Conservation (phyloP, 371 early-diverging fungal genomes). For the Cokeromyces recurvatus region DNA sequence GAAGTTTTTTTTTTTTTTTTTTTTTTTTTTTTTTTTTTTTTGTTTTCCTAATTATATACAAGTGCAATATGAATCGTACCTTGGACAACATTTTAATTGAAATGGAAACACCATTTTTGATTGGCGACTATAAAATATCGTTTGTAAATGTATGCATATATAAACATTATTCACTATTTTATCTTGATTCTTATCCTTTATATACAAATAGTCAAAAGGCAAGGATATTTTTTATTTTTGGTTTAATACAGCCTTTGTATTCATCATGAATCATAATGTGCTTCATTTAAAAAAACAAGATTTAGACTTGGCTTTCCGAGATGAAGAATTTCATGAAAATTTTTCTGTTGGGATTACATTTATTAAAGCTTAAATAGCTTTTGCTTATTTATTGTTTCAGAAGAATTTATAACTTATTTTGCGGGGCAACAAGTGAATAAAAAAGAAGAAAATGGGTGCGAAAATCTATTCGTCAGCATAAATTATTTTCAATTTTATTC, state of each 20-base stretch:
- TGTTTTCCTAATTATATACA: not conserved
- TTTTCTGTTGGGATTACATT: slow-evolving; percentile 26
- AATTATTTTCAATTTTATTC: not conserved
- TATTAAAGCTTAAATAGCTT: too few relatives aligned
- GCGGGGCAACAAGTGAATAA: not conserved
- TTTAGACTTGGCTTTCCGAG: slow-evolving; percentile 26
- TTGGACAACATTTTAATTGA: slow-evolving; percentile 22
- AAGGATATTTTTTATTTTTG: slow-evolving; percentile 22
- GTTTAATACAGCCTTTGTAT: slow-evolving; percentile 50
- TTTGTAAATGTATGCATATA: slow-evolving; percentile 27
- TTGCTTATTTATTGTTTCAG: too few relatives aligned
- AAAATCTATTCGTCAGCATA: not conserved
- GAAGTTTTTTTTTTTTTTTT: not conserved
- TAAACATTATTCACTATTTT: not conserved
- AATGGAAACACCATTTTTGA: slow-evolving; percentile 23
- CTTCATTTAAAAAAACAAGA: slow-evolving; percentile 36
- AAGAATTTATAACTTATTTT: too few relatives aligned
- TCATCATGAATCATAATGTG: slow-evolving; percentile 8
- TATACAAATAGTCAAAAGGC: slow-evolving; percentile 1
- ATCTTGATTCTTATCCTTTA: not conserved
- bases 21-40: slow-evolving; percentile 1
- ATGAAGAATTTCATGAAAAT: slow-evolving; percentile 17
- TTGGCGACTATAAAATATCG: slow-evolving; percentile 47
- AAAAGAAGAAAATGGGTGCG: too few relatives aligned
- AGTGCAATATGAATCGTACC: slow-evolving; percentile 22